Conservation (phyloP, 805 yeast genomes). For the Spathaspora gorwiae region DNA sequence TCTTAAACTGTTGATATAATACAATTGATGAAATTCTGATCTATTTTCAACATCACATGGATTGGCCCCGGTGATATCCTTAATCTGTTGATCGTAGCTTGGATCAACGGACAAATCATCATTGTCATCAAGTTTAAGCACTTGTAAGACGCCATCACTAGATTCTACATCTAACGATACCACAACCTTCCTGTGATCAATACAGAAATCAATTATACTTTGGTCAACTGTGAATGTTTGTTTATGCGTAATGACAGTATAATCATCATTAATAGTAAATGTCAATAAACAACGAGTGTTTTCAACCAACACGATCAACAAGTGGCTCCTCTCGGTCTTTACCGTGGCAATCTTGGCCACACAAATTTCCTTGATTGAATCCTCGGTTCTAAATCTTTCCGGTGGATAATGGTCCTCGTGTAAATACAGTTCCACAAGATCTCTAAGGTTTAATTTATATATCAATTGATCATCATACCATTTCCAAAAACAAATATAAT, state of each 20-base stretch:
- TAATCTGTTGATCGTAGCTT: slow-evolving; percentile 11
- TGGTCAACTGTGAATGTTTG: slow-evolving; percentile 23
- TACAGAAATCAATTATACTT: slow-evolving; percentile 26
- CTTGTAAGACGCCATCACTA: slow-evolving; percentile 20
- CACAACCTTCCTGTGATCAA: slow-evolving; percentile 15
- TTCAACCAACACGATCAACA: slow-evolving; percentile 46
- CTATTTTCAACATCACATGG: slow-evolving; percentile 30
- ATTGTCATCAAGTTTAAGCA: slow-evolving; percentile 16
- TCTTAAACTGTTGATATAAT: slow-evolving; percentile 45
- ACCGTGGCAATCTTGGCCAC: slow-evolving; percentile 42
- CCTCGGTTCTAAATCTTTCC: slow-evolving; percentile 51
- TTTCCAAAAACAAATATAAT: slow-evolving; percentile 67
- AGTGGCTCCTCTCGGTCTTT: slow-evolving; percentile 5
- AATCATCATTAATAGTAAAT: slow-evolving; percentile 25
- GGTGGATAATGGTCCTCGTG: slow-evolving; percentile 61
- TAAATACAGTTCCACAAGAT: slow-evolving; percentile 37
- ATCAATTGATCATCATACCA: slow-evolving; percentile 55
- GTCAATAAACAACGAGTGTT: slow-evolving; percentile 44
- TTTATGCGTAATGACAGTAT: slow-evolving; percentile 20
- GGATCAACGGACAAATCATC: slow-evolving; percentile 15
- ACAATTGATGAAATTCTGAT: slow-evolving; percentile 45
- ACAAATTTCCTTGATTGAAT: slow-evolving; percentile 49
- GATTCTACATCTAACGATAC: slow-evolving; percentile 31
- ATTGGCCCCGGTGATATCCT: slow-evolving; percentile 21
- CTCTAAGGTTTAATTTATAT: slow-evolving; percentile 45